These are phyloP conservation scores for Scleromitrula shiraiana DNA, from an alignment of 2,329 filamentous ascomycete species.

Conservation along the genomic window DNA sequence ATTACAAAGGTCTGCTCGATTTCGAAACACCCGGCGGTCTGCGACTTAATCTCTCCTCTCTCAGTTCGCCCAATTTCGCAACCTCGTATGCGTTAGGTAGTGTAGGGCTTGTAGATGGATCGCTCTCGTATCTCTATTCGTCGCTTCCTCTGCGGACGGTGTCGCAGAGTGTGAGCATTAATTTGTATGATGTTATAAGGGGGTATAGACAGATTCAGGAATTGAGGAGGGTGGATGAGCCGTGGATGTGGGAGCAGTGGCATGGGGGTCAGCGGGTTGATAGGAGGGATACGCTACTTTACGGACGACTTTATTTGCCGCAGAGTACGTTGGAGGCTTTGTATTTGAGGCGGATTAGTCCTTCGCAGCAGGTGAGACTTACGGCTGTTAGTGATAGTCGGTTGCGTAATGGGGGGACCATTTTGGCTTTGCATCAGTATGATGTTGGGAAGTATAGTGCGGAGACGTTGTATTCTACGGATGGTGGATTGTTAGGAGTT, in stretches of 20 bases:
- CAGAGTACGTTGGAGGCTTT: constrained; percentile 80
- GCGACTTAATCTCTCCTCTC: constrained; percentile 79
- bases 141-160: constrained; percentile 65
- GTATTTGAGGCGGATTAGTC: constrained; percentile 69
- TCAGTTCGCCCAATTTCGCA: constrained; percentile 87
- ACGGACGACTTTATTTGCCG: constrained; percentile 74
- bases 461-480: constrained; percentile 86
- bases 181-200: constrained; percentile 67
- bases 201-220: constrained; percentile 76
- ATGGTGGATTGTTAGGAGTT: constrained; percentile 80
- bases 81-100: constrained; percentile 89
- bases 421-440: constrained; percentile 67
- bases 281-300: constrained; percentile 54
- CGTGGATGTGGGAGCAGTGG: constrained; percentile 46
- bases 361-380: constrained; percentile 70
- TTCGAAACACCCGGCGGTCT: constrained; percentile 81
- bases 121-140: constrained; percentile 93
- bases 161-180: constrained; percentile 66
- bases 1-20: constrained; percentile 63
- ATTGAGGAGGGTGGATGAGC: constrained; percentile 44
- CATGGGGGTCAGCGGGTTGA: constrained; percentile 41
- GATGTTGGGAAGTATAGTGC: constrained; percentile 81
- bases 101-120: constrained; percentile 87
- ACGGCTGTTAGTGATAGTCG: constrained; percentile 67
- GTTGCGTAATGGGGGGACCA: constrained; percentile 67